Evolutionary conservation across 2,329 filamentous ascomycete genomes (phyloP).

Genomic region (Lachnellula arida): DNA sequence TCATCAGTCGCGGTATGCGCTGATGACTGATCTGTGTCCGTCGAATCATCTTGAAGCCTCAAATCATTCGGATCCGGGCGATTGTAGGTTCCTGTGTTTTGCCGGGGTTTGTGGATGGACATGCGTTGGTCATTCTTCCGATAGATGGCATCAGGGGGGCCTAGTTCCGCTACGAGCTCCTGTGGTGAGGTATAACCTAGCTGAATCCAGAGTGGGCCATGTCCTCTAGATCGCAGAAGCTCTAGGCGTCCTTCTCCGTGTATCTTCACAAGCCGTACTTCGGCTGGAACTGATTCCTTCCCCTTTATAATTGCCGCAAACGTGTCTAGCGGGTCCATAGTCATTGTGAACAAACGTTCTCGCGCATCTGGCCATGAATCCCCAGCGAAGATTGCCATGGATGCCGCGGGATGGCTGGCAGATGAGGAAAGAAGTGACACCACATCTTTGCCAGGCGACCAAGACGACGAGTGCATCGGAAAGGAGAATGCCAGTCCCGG

Average conservation of each 20-base stretch:
- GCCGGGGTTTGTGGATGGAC: slow-evolving; percentile 70
- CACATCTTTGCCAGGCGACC: slow-evolving; percentile 73
- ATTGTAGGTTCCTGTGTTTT: slow-evolving; percentile 46
- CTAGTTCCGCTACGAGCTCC: slow-evolving; percentile 83
- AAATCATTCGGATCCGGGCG: slow-evolving; percentile 39
- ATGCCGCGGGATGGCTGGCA: slow-evolving; percentile 68
- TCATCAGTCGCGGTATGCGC: slow-evolving; percentile 66
- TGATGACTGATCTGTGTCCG: slow-evolving; percentile 72
- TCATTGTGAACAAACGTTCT: slow-evolving; percentile 68
- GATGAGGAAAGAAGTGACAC: slow-evolving; percentile 80
- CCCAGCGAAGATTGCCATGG: slow-evolving; percentile 88
- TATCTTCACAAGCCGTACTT: slow-evolving; percentile 76
- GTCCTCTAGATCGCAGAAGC: slow-evolving; percentile 67
- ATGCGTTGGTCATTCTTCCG: slow-evolving; percentile 85
- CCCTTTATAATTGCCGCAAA: slow-evolving; percentile 64
- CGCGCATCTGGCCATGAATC: slow-evolving; percentile 86
- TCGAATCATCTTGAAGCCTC: slow-evolving; percentile 47
- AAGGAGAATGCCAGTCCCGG: slow-evolving; percentile 94
- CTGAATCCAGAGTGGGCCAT: slow-evolving; percentile 62
- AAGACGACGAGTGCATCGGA: slow-evolving; percentile 67
- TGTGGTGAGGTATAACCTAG: slow-evolving; percentile 88
- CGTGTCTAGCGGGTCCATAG: slow-evolving; percentile 68
- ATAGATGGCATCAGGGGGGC: slow-evolving; percentile 91
- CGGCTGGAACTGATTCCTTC: slow-evolving; percentile 79
- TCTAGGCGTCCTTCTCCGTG: slow-evolving; percentile 76